Percentiles rank a stretch among this genome's conserved stretches.
phyloP scores from a whole-genome alignment of 345 rosid genomes.

The Fremontodendron californicum region DNA sequence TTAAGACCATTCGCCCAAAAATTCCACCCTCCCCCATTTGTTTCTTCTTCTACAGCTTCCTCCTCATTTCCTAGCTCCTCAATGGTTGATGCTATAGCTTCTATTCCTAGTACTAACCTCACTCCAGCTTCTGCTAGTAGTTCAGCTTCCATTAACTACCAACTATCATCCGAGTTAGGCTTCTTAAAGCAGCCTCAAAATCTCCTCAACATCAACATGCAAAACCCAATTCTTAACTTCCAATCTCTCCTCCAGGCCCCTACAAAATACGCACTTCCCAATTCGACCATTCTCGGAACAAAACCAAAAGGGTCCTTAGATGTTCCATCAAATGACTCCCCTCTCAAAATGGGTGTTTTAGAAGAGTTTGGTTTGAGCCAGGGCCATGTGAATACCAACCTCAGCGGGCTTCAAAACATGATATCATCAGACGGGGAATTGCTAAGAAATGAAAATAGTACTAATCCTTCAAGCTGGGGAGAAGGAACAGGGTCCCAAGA shows the following conservation, averaged over 20 bases:
- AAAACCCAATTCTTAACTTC: slow-evolving; percentile 54
- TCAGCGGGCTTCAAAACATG: slow-evolving; percentile 22
- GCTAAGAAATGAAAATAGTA: slow-evolving; percentile 16
- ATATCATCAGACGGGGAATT: slow-evolving; percentile 26
- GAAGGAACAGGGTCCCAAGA: slow-evolving; percentile 22
- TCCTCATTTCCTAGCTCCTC: slow-evolving; percentile 20
- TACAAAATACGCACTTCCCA: slow-evolving; percentile 34
- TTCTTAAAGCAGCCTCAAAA: slow-evolving; percentile 24
- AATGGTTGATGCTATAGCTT: slow-evolving; percentile 33
- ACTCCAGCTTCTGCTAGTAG: slow-evolving; percentile 1
- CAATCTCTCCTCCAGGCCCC: slow-evolving; percentile 60
- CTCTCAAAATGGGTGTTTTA: slow-evolving; percentile 39
- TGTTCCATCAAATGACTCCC: slow-evolving; percentile 17
- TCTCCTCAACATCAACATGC: slow-evolving; percentile 43
- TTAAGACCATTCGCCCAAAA: slow-evolving; percentile 51
- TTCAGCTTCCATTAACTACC: slow-evolving; percentile 32
- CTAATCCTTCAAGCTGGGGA: slow-evolving; percentile 19
- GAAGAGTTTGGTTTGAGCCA: slow-evolving; percentile 46
- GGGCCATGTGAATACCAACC: slow-evolving; percentile 31
- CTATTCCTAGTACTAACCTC: slow-evolving; percentile 20
- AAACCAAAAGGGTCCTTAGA: slow-evolving; percentile 18
- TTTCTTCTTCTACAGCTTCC: slow-evolving; percentile 25
- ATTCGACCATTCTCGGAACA: slow-evolving; percentile 29
- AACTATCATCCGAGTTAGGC: slow-evolving; percentile 27
- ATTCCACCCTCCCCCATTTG: slow-evolving; percentile 35